Evolutionary conservation across 257 asterid species (phyloP).

Genomic region (Orobanche coerulescens): DNA sequence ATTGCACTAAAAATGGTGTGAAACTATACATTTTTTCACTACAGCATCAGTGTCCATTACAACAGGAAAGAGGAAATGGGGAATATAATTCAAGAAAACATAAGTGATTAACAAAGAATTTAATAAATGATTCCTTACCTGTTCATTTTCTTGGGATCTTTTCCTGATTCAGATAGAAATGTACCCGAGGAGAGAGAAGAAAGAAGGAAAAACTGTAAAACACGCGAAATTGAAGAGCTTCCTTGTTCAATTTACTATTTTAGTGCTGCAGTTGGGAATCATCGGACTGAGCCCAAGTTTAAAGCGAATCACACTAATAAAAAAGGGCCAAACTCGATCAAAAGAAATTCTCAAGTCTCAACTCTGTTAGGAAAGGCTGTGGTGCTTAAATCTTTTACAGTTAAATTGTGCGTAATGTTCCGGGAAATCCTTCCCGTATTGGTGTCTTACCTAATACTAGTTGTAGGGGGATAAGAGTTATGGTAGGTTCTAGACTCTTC

Average conservation of each 20-base stretch:
- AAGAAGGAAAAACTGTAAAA: not conserved
- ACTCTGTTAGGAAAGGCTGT: too few species aligned
- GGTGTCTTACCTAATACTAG: too few species aligned
- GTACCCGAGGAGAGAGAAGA: not conserved
- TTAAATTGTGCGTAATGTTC: too few species aligned
- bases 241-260: not conserved
- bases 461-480: too few species aligned
- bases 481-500: too few species aligned
- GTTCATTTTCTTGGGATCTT: constrained; percentile 9
- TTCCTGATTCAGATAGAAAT: not conserved
- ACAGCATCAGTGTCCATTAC: not conserved
- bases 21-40: not conserved
- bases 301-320: too few species aligned
- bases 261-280: not conserved
- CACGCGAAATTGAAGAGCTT: not conserved
- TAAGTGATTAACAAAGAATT: not conserved
- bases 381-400: too few species aligned
- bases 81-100: not conserved
- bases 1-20: not conserved
- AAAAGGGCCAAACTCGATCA: too few species aligned
- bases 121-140: constrained; percentile 14
- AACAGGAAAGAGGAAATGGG: constrained; percentile 7
- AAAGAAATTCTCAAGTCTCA: too few species aligned
- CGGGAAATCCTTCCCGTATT: too few species aligned
- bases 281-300: not conserved